Conservation (phyloP, 768 basidiomycete species). For the Leccinum subtestaceum region DNA sequence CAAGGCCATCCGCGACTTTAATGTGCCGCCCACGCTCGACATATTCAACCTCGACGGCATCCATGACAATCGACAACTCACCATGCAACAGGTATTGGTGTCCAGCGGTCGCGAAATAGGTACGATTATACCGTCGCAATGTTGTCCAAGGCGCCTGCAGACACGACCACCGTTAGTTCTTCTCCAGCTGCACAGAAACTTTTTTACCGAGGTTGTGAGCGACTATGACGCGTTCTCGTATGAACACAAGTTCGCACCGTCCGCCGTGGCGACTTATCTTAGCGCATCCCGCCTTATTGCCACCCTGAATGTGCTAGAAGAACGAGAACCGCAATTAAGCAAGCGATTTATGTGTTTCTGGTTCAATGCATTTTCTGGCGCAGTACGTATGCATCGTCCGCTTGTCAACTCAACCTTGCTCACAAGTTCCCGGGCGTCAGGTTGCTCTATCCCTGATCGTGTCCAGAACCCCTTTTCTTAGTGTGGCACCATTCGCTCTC, state of each 20-base stretch:
- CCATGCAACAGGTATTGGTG: conserved; percentile 64
- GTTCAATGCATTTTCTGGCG: conserved; percentile 72
- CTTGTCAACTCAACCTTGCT: background rate
- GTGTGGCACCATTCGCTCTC: conserved; percentile 57
- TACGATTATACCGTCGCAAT: conserved; percentile 28
- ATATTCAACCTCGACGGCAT: conserved; percentile 38
- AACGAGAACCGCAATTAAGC: conserved; percentile 57
- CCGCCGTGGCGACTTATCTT: conserved; percentile 67
- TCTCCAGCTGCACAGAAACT: conserved; percentile 64
- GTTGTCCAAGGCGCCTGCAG: background rate
- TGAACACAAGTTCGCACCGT: conserved; percentile 62
- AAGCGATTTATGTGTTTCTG: conserved; percentile 69
- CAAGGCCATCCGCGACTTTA: conserved; percentile 51
- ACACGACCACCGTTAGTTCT: conserved; percentile 42
- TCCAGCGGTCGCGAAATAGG: conserved; percentile 63
- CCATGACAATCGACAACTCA: conserved; percentile 47
- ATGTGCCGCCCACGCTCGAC: conserved; percentile 48
- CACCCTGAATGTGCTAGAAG: conserved; percentile 53
- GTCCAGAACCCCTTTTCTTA: conserved; percentile 56
- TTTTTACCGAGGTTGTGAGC: conserved; percentile 65
- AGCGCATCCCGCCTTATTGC: conserved; percentile 57
- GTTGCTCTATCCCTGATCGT: conserved; percentile 65
- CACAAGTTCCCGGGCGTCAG: conserved; percentile 29
- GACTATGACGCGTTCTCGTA: conserved; percentile 52
- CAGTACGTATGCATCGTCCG: conserved; percentile 42